Percentiles rank a stretch among this genome's conserved stretches.
phyloP scores from a whole-genome alignment of 352 stramenopile genomes.

The Phytophthora hibernalis region DNA sequence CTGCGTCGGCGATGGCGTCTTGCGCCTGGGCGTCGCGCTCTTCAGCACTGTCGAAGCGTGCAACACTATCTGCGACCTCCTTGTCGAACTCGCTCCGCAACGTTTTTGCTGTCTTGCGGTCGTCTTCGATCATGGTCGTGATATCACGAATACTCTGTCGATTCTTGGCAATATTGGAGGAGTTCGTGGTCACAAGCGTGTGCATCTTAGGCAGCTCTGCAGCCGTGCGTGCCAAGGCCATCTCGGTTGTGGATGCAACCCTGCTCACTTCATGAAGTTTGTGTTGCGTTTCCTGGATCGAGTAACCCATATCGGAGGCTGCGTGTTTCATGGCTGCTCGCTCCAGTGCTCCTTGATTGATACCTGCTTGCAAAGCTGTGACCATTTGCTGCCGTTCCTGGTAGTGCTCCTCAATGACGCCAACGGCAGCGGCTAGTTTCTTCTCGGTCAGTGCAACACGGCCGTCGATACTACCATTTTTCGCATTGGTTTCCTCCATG shows the following conservation, averaged over 20 bases:
- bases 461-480: conserved; percentile 45
- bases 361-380: conserved; percentile 22
- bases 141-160: conserved; percentile 50
- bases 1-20: conserved; percentile 40
- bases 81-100: conserved; percentile 41
- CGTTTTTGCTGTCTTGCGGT: conserved; percentile 29
- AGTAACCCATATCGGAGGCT: conserved; percentile 42
- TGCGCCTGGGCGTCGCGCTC: conserved; percentile 40
- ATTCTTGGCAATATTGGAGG: conserved; percentile 52
- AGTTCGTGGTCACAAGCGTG: conserved; percentile 43
- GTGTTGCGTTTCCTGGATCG: conserved; percentile 57
- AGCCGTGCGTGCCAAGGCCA: conserved; percentile 46
- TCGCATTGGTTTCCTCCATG: conserved; percentile 37
- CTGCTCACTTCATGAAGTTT: conserved; percentile 56
- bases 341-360: conserved; percentile 49
- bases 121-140: conserved; percentile 39
- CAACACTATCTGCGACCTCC: conserved; percentile 31
- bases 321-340: conserved; percentile 49
- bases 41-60: conserved; percentile 37
- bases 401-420: conserved; percentile 51
- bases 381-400: conserved; percentile 51
- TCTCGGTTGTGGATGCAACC: conserved; percentile 47
- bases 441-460: conserved; percentile 56
- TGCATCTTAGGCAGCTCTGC: conserved; percentile 66
- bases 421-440: conserved; percentile 40